phyloP scores from a whole-genome alignment of 1,139 yeast species.

The Sugiyamaella pinicola region DNA sequence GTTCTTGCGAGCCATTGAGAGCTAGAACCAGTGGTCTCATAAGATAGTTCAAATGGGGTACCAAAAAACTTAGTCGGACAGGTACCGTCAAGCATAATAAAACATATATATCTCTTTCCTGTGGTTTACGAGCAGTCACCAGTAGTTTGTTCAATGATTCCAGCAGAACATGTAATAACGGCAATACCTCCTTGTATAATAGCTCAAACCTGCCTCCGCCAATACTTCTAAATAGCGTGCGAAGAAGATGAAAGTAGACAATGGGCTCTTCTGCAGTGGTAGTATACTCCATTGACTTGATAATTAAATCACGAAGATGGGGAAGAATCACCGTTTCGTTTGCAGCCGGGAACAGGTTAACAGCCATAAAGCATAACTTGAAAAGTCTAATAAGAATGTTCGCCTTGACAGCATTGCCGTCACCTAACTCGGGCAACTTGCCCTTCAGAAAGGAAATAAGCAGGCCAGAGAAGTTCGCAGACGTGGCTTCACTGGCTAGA shows the following conservation, averaged over 20 bases:
- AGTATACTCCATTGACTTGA: constrained; percentile 76
- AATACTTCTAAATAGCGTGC: constrained; percentile 89
- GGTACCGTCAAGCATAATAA: constrained; percentile 96
- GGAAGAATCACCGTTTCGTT: constrained; percentile 89
- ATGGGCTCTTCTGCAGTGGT: constrained; percentile 92
- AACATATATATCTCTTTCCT: constrained; percentile 90
- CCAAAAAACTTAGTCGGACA: constrained; percentile 85
- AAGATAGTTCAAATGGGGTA: constrained; percentile 84
- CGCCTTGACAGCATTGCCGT: constrained; percentile 74
- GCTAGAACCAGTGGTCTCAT: constrained; percentile 93
- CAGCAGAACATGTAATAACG: constrained; percentile 79
- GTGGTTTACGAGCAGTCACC: constrained; percentile 80
- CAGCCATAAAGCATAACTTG: constrained; percentile 94
- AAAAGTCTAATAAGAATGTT: constrained; percentile 82
- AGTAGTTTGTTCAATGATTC: constrained; percentile 85
- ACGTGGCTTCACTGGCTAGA: constrained; percentile 88
- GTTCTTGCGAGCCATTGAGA: constrained; percentile 84
- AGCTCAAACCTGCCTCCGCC: constrained; percentile 96
- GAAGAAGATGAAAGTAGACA: constrained; percentile 81
- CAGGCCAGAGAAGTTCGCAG: constrained; percentile 90
- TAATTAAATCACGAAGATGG: constrained; percentile 77
- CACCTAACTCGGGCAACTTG: constrained; percentile 77
- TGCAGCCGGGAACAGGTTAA: constrained; percentile 81
- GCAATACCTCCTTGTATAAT: constrained; percentile 88
- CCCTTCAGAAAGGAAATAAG: constrained; percentile 73